These are phyloP conservation scores for Coriolopsis trogii DNA, from an alignment of 1,284 basidiomycete genomes.

Conservation along the genomic window DNA sequence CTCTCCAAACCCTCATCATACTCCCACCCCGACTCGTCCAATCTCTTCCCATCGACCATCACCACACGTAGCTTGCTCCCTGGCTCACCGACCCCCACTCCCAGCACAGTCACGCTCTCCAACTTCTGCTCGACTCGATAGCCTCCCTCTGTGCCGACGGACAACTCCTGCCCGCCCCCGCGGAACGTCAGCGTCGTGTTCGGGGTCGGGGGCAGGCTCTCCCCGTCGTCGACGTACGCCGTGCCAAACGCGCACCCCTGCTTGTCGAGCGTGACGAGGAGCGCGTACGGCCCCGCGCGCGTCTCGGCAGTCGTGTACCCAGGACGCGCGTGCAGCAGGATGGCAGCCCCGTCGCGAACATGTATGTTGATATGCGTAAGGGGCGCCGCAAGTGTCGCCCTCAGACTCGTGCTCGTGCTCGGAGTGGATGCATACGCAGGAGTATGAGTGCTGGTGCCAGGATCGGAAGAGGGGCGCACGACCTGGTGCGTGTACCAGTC, in stretches of 20 bases:
- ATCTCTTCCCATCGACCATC: conserved; percentile 8
- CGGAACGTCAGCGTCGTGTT: conserved; percentile 48
- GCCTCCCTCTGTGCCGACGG: conserved; percentile 38
- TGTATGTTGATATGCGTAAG: conserved; percentile 76
- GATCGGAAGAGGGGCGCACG: conserved; percentile 41
- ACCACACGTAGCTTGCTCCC: too few species aligned
- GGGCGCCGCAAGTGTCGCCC: conserved; percentile 62
- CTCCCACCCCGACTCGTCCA: conserved; percentile 12
- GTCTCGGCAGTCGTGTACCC: conserved; percentile 65
- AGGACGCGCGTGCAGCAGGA: conserved; percentile 58
- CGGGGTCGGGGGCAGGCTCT: conserved; percentile 53
- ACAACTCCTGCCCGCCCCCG: conserved; percentile 35
- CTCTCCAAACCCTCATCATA: conserved; percentile 26
- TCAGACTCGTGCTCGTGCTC: too few species aligned
- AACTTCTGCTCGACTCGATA: conserved; percentile 36
- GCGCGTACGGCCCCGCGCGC: conserved; percentile 52
- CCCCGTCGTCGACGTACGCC: conserved; percentile 69
- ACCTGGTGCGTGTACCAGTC: conserved; percentile 76
- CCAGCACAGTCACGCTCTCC: conserved; percentile 38
- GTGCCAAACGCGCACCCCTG: conserved; percentile 53
- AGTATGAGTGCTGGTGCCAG: conserved; percentile 44
- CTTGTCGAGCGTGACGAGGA: conserved; percentile 55
- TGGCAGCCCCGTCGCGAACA: conserved; percentile 57
- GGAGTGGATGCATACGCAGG: too few species aligned
- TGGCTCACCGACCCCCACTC: conserved; percentile 34